Evolutionary conservation across 352 stramenopile species (phyloP).

Genomic region (Globisporangium iwayamae): DNA sequence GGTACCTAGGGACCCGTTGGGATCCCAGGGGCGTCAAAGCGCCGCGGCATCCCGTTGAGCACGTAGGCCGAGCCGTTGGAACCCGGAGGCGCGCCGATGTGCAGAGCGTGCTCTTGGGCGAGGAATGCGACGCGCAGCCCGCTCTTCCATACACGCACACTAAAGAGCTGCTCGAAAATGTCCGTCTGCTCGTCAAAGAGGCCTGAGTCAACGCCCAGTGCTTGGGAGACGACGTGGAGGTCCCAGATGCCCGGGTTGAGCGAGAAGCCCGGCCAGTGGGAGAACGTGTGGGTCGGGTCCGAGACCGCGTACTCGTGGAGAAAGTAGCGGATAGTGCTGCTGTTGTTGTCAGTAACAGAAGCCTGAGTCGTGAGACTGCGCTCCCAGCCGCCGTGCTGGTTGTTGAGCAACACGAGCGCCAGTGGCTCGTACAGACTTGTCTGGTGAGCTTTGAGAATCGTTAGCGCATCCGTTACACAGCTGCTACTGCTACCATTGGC

Average conservation of each 20-base stretch:
- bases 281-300: constrained; percentile 33
- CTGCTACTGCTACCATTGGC: too few relatives aligned
- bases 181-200: constrained; percentile 27
- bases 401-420: constrained; percentile 49
- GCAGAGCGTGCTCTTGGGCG: constrained; percentile 8
- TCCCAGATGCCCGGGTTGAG: constrained; percentile 62
- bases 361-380: neutral
- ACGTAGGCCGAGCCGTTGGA: constrained; percentile 42
- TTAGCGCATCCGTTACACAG: constrained; percentile 22
- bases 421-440: constrained; percentile 13
- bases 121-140: constrained; percentile 32
- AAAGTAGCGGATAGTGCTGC: constrained; percentile 23
- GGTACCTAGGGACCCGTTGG: neutral
- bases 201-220: neutral
- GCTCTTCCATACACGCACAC: constrained; percentile 25
- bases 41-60: constrained; percentile 34
- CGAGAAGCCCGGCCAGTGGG: constrained; percentile 64
- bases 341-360: neutral
- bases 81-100: constrained; percentile 24
- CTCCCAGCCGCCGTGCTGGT: constrained; percentile 35
- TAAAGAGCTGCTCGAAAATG: constrained; percentile 36
- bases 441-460: constrained; percentile 18
- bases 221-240: constrained; percentile 13
- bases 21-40: constrained; percentile 20
- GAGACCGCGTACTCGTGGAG: constrained; percentile 50